Evolutionary conservation across 2,329 filamentous ascomycete genomes (phyloP).

Genomic region (Whalleya microplaca): DNA sequence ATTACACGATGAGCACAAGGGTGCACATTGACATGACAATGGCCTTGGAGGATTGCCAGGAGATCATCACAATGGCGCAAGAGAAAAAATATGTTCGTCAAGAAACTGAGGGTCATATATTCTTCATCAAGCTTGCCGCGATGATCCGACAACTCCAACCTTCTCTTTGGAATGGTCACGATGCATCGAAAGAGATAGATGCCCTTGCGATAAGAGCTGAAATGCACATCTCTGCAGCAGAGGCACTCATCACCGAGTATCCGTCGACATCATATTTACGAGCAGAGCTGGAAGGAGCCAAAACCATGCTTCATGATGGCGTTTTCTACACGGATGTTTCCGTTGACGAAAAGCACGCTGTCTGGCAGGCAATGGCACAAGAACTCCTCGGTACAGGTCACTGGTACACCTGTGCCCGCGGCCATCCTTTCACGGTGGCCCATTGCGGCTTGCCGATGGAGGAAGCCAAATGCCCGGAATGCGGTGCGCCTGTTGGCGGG

Average conservation of each 20-base stretch:
- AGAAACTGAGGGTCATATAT: conserved; percentile 53
- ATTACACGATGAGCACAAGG: conserved; percentile 27
- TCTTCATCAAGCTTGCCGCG: conserved; percentile 47
- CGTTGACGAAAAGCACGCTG: conserved; percentile 51
- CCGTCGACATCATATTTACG: conserved; percentile 39
- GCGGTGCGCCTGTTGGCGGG: conserved; percentile 59
- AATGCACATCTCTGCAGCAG: conserved; percentile 2
- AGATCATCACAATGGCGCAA: conserved; percentile 43
- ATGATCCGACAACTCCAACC: conserved; percentile 20
- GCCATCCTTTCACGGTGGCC: conserved; percentile 64
- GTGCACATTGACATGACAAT: conserved; percentile 20
- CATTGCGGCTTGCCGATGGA: conserved; percentile 68
- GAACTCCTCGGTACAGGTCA: conserved; percentile 56
- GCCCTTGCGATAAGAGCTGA: background rate
- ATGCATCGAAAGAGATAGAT: background rate
- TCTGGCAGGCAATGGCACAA: conserved; percentile 52
- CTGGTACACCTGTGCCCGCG: conserved; percentile 62
- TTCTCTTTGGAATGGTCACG: background rate
- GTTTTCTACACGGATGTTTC: conserved; percentile 52
- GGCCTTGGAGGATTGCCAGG: conserved; percentile 40
- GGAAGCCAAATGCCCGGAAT: conserved; percentile 62
- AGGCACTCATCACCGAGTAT: conserved; percentile 12
- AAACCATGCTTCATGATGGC: conserved; percentile 47
- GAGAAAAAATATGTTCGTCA: conserved; percentile 41
- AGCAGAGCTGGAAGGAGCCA: conserved; percentile 48